phyloP scores from a whole-genome alignment of 73 alveolate genomes.

The Tetrahymena thermophila region DNA sequence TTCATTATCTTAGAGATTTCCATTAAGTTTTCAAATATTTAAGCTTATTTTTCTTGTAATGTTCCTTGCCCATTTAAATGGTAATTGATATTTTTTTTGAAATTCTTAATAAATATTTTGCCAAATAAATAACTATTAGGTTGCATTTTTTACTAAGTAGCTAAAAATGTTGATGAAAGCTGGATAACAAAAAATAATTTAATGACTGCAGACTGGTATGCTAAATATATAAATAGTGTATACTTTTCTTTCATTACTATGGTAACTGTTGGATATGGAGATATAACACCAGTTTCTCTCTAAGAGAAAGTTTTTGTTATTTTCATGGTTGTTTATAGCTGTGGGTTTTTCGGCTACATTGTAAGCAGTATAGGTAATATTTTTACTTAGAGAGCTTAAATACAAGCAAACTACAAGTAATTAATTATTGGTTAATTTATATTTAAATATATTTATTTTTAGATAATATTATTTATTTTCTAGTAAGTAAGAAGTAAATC shows the following conservation, averaged over 20 bases:
- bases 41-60: background rate
- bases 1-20: background rate
- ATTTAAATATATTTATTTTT: no score
- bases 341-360: conserved; percentile 35
- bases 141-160: background rate
- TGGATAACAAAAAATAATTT: conserved; percentile 14
- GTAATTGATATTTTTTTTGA: background rate
- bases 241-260: conserved; percentile 28
- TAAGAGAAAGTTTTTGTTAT: conserved; percentile 19
- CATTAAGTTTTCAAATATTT: background rate
- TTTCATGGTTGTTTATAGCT: conserved; percentile 14
- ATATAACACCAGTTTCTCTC: conserved; percentile 16
- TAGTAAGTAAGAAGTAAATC: no score
- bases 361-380: conserved; percentile 18
- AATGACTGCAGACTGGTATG: conserved; percentile 1
- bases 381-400: background rate
- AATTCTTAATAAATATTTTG: no score
- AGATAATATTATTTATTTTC: no score
- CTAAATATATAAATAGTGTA: conserved; percentile 10
- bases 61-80: background rate
- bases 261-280: conserved; percentile 43
- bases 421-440: no score
- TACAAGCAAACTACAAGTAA: background rate
- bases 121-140: background rate
- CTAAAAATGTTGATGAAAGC: background rate